These are phyloP conservation scores for Phallus indusiatus DNA, from an alignment of 768 basidiomycete genomes.

Conservation along the genomic window DNA sequence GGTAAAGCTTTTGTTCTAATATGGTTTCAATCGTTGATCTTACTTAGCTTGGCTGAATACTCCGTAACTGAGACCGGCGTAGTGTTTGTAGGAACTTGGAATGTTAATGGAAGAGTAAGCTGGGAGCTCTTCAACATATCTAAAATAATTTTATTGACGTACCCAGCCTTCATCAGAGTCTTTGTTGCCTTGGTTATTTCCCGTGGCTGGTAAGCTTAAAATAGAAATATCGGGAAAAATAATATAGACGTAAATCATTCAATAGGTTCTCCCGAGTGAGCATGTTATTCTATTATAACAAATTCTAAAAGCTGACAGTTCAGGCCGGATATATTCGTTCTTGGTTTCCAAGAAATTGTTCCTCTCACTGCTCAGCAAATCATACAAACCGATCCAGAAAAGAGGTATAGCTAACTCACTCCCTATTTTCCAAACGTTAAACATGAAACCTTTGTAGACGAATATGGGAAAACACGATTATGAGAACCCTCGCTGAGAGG, in stretches of 20 bases:
- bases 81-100: conserved; percentile 91
- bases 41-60: conserved; percentile 65
- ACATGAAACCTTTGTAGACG: conserved; percentile 38
- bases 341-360: conserved; percentile 97
- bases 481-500: conserved; percentile 66
- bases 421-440: too few relatives aligned
- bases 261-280: conserved; percentile 12
- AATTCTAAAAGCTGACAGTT: not conserved
- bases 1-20: too few relatives aligned
- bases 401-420: too few relatives aligned
- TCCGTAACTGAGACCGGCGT: conserved; percentile 63
- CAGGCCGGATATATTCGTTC: conserved; percentile 82
- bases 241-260: not conserved
- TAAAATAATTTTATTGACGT: conserved; percentile 4
- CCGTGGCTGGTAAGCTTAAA: conserved; percentile 54
- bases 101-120: conserved; percentile 83
- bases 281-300: not conserved
- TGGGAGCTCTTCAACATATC: not conserved
- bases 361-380: conserved; percentile 97
- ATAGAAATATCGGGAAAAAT: not conserved
- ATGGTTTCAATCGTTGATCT: too few relatives aligned
- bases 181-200: conserved; percentile 85
- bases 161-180: conserved; percentile 68
- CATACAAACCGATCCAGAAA: conserved; percentile 90
- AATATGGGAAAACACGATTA: conserved; percentile 76